Conservation (phyloP, 257 asterid genomes). For the Fraxinus anomala region DNA sequence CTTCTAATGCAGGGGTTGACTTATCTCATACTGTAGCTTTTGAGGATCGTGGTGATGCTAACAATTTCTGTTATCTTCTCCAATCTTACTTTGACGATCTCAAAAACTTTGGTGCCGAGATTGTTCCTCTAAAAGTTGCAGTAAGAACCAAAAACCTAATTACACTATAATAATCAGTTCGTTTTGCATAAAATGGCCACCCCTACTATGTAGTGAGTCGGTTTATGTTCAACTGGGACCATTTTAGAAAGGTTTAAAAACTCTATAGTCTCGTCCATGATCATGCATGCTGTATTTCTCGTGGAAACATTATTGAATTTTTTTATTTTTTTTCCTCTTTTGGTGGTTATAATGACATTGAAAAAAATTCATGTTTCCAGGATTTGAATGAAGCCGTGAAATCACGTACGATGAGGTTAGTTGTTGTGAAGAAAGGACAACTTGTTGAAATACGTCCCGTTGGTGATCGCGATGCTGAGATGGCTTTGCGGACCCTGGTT, state of each 20-base stretch:
- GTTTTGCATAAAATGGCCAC: background rate
- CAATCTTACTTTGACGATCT: constrained; percentile 68
- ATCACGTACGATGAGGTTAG: constrained; percentile 39
- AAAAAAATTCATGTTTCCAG: constrained; percentile 38
- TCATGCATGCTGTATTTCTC: background rate
- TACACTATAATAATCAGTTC: background rate
- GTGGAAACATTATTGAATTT: background rate
- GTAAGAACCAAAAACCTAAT: constrained; percentile 44
- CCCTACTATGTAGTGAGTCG: too few species aligned
- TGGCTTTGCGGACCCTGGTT: constrained; percentile 57
- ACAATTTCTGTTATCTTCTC: constrained; percentile 72
- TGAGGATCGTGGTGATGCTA: constrained; percentile 81
- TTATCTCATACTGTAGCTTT: constrained; percentile 71
- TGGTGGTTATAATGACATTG: background rate
- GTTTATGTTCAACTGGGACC: too few species aligned
- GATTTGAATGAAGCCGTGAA: constrained; percentile 57
- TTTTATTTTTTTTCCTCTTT: background rate
- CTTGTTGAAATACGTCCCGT: constrained; percentile 27
- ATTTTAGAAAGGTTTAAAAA: too few species aligned
- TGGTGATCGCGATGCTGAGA: constrained; percentile 50
- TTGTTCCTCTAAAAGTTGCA: constrained; percentile 62
- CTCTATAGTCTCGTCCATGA: background rate
- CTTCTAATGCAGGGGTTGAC: constrained; percentile 34
- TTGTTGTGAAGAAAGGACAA: constrained; percentile 81
- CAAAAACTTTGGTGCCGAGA: constrained; percentile 62